Percentiles rank a stretch among this genome's conserved stretches.
These are phyloP conservation scores for Clarkia xantiana DNA, from an alignment of 345 rosid genomes.

Conservation along the genomic window DNA sequence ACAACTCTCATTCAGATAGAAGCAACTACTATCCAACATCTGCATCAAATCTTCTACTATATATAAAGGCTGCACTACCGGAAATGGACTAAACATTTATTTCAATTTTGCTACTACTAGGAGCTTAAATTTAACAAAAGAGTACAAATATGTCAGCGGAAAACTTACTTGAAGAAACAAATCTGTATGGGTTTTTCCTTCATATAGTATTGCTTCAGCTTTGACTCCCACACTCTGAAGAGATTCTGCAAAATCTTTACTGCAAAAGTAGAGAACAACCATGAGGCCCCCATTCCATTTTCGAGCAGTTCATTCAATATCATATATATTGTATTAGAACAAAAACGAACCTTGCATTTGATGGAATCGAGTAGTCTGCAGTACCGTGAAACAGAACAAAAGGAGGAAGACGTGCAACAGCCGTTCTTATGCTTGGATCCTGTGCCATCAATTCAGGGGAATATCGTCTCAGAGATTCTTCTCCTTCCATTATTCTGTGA, in stretches of 20 bases:
- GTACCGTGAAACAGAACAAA: constrained; percentile 81
- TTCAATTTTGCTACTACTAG: no score
- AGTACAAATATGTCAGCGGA: neutral
- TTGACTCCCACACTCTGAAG: constrained; percentile 57
- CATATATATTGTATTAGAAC: neutral
- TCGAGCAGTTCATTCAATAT: neutral
- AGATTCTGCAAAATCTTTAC: constrained; percentile 63
- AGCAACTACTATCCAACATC: neutral
- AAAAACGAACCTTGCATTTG: constrained; percentile 66
- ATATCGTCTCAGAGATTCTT: constrained; percentile 53
- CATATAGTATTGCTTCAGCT: constrained; percentile 61
- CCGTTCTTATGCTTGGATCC: constrained; percentile 38
- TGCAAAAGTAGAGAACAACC: constrained; percentile 16
- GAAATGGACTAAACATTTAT: neutral
- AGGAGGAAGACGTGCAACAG: constrained; percentile 64
- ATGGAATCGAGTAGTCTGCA: constrained; percentile 86
- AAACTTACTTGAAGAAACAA: constrained; percentile 76
- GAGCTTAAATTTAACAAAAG: neutral
- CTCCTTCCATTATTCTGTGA: constrained; percentile 92
- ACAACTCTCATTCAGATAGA: neutral
- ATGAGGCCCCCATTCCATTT: neutral
- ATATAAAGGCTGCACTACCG: no score
- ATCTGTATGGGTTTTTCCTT: constrained; percentile 92
- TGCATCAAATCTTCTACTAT: no score
- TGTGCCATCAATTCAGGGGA: constrained; percentile 77